phyloP scores from a whole-genome alignment of 2,329 filamentous ascomycete genomes.

The Calonectria naviculata region DNA sequence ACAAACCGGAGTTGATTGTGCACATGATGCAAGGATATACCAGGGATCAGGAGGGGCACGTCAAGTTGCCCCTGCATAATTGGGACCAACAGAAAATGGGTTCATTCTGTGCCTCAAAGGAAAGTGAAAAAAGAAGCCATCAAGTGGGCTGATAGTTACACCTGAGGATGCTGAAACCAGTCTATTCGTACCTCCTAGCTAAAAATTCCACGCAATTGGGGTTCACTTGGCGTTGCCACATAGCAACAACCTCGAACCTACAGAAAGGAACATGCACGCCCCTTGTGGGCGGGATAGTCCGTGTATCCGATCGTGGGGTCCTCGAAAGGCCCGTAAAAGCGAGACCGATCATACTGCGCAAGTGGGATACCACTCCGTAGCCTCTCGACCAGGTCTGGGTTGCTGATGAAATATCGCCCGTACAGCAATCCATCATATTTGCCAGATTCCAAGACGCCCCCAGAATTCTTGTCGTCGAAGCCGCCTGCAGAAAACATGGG shows the following conservation, averaged over 20 bases:
- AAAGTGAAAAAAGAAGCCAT: neutral
- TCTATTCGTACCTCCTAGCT: neutral
- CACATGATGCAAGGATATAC: neutral
- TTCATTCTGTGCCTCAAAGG: neutral
- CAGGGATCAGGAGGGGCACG: neutral
- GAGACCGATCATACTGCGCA: slow-evolving; percentile 53
- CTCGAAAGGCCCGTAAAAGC: slow-evolving; percentile 56
- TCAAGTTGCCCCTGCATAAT: neutral
- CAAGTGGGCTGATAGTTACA: neutral
- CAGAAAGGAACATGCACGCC: neutral
- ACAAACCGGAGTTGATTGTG: neutral
- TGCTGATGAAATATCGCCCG: slow-evolving; percentile 60
- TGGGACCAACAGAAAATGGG: neutral
- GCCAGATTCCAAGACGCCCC: slow-evolving; percentile 55
- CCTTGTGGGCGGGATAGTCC: slow-evolving; percentile 44
- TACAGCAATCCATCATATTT: slow-evolving; percentile 59
- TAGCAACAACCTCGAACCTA: neutral
- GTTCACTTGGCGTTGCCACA: neutral
- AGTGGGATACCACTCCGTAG: slow-evolving; percentile 53
- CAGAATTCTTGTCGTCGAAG: slow-evolving; percentile 61
- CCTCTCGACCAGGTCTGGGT: slow-evolving; percentile 59
- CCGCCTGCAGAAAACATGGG: slow-evolving; percentile 68
- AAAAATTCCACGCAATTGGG: too few species aligned
- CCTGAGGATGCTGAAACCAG: neutral
- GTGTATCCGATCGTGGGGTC: slow-evolving; percentile 48